Base-by-base conservation (phyloP, 306 rosid genomes). In the Senna siamea region DNA sequence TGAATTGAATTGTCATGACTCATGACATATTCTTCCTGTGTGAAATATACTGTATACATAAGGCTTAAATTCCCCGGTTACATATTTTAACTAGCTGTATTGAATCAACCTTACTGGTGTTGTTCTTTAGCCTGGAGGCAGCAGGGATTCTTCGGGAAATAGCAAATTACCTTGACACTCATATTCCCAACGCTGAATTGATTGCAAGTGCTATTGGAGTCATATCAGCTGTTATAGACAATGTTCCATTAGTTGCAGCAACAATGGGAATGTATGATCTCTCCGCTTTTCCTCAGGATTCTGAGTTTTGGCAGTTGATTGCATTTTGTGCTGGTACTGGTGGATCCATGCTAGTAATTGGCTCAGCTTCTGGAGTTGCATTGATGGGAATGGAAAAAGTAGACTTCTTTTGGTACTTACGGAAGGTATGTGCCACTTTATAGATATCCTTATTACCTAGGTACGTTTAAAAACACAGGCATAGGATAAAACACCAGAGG, bases 371-470 rank as follows among this genome's bases (percentile, higher is more conserved):
- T 15, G 99, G 99, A 75, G 96, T 89, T 62, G 96, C 97, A 47
- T 87, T 89, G 78, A 92, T 94, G 99, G 99, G 97, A 65, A 94
- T 89, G 99, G 99, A 94, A 79, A 94, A 89, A 66, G 96, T 94
- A 79, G 90, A 94, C 67, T 94, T 94, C 93, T 85, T 92, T 80
- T 94, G 99, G 96, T 94, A 90, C 88, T 67, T 94, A 1, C 83
- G 85, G 67, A 92, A 94, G 97, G 99, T 94, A 87, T 48, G 62
- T 43, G 52, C 65, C 46, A n/a, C 54, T 40, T 1, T 46, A 35
- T 26, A n/a, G 44, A 70, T 17, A 17, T 17, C 64, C 43, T 30
- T 32, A 35, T 7, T n/a, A n/a, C 22, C 30, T 26, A 26, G 30
- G n/a, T n/a, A n/a, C n/a, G n/a, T n/a, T n/a, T n/a, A n/a, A n/a